A percentile compares a stretch with the other conserved stretches of the same genome.
Evolutionary conservation across 2,329 filamentous ascomycete species (phyloP).

Genomic region (Atkinsonella texensis): DNA sequence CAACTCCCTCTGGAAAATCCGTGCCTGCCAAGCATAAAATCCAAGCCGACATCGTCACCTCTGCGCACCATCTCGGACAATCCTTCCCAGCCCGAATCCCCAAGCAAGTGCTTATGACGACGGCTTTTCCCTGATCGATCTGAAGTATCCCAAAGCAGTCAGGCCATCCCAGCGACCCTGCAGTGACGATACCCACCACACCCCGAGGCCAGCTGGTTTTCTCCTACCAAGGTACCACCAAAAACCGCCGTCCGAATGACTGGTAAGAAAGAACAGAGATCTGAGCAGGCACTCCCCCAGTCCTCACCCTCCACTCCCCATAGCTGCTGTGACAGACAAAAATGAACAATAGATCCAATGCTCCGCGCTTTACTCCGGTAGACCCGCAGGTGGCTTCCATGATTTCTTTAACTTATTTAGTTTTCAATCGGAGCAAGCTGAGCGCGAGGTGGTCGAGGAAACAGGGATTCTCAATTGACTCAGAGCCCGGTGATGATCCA

Average conservation of each 20-base stretch:
- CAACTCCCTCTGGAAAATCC: too few relatives aligned
- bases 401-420: constrained; percentile 21
- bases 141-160: too few relatives aligned
- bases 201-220: constrained; percentile 1
- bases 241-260: constrained; percentile 5
- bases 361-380: neutral
- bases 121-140: too few relatives aligned
- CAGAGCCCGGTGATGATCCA: constrained; percentile 36
- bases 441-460: constrained; percentile 4
- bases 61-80: too few relatives aligned
- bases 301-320: neutral
- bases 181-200: constrained; percentile 5
- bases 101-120: too few relatives aligned
- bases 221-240: neutral
- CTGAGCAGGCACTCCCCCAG: constrained; percentile 25
- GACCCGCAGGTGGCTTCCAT: neutral
- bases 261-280: constrained; percentile 40
- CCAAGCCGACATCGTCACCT: too few relatives aligned
- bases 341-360: neutral
- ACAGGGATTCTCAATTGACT: neutral
- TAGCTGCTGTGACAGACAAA: constrained; percentile 26
- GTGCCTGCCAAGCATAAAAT: too few relatives aligned
- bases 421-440: constrained; percentile 43
- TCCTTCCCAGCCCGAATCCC: too few relatives aligned
- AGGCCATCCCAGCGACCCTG: neutral